phyloP scores from a whole-genome alignment of 768 basidiomycete species.

The Dioszegia hungarica region DNA sequence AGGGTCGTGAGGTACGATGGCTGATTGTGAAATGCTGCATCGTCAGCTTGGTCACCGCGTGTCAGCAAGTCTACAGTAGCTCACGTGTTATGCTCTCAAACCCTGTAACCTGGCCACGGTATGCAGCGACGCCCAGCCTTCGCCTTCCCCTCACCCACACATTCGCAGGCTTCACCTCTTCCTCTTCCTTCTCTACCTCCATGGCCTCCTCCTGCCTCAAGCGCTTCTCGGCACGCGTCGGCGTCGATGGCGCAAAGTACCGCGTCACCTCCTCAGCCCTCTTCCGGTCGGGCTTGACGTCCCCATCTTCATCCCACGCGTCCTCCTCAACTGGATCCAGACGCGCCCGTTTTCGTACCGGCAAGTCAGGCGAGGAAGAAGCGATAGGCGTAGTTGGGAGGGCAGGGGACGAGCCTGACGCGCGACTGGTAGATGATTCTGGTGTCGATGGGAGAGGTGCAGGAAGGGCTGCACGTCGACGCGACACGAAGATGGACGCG shows the following conservation, averaged over 20 bases:
- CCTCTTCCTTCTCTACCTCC: background rate
- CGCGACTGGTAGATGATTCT: background rate
- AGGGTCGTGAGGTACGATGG: constrained; percentile 20
- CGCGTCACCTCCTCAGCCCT: background rate
- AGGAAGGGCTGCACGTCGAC: too few species aligned
- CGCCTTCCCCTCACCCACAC: background rate
- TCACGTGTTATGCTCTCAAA: background rate
- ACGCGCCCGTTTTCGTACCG: constrained; percentile 6
- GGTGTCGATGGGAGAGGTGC: background rate
- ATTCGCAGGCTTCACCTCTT: background rate
- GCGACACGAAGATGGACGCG: constrained; percentile 11
- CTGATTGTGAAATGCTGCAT: background rate
- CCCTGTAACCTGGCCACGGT: background rate
- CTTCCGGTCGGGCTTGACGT: background rate
- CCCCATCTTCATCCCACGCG: background rate
- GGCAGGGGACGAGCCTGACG: background rate
- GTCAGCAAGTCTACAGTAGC: background rate
- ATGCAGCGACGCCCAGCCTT: background rate
- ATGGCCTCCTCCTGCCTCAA: background rate
- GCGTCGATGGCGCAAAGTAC: background rate
- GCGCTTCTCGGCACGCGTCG: background rate
- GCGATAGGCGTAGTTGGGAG: background rate
- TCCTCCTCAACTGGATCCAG: background rate
- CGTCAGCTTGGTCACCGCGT: background rate
- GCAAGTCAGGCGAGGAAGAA: background rate